Evolutionary conservation across 164 flowering plant genomes (phyloP).

Genomic region (Saururus chinensis): DNA sequence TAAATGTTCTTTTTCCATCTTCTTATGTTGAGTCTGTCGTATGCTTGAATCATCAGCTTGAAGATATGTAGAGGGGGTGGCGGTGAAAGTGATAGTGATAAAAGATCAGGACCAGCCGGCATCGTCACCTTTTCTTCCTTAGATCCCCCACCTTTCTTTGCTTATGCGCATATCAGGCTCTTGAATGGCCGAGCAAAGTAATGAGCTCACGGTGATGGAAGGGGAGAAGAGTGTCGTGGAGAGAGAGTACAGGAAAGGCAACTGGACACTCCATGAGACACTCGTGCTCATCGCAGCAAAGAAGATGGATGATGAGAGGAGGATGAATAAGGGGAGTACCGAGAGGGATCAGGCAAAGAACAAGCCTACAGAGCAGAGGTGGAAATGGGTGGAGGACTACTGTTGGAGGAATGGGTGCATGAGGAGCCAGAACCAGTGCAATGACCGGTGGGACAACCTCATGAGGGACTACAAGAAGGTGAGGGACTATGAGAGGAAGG

Average conservation of each 20-base stretch:
- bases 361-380: conserved; percentile 54
- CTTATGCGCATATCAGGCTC: conserved; percentile 2
- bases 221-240: conserved; percentile 4
- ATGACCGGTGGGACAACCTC: conserved; percentile 87
- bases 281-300: conserved; percentile 65
- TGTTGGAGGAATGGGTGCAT: conserved; percentile 69
- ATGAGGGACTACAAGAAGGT: conserved; percentile 88
- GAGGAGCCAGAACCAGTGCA: conserved; percentile 84
- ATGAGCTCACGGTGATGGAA: conserved; percentile 5
- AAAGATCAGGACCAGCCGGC: background rate
- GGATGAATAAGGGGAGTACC: conserved; percentile 32
- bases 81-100: background rate
- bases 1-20: background rate
- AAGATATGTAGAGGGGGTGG: background rate
- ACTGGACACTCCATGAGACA: conserved; percentile 71
- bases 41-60: background rate
- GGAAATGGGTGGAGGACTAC: conserved; percentile 88
- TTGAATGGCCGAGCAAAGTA: conserved; percentile 29
- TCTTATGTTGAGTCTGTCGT: too few relatives aligned
- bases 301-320: conserved; percentile 68
- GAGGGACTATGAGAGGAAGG: conserved; percentile 50
- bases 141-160: conserved; percentile 10
- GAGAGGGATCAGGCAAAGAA: conserved; percentile 11
- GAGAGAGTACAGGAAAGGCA: conserved; percentile 79
- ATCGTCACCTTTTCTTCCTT: background rate